Evolutionary conservation across 176 grass and related monocot genomes (phyloP).

Genomic region (Ensete glaucum): DNA sequence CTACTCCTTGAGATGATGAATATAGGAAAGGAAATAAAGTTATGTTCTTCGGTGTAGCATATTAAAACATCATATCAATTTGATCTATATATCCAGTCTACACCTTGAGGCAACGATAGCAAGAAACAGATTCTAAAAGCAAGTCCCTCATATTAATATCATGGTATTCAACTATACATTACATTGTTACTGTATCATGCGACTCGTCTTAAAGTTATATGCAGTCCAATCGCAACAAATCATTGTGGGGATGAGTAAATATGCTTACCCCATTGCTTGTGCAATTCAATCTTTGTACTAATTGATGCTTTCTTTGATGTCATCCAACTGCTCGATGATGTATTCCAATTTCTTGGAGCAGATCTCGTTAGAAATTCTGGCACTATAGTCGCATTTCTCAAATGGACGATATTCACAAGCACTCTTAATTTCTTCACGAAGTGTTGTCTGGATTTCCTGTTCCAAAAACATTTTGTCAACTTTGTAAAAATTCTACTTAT

Average conservation of each 20-base stretch:
- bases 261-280: neutral
- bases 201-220: neutral
- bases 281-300: constrained; percentile 22
- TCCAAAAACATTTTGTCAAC: constrained; percentile 4
- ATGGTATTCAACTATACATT: too few relatives aligned
- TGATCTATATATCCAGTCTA: neutral
- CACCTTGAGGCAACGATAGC: neutral
- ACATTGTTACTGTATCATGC: neutral
- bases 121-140: neutral
- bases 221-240: neutral
- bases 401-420: constrained; percentile 80
- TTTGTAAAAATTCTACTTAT: neutral
- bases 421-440: constrained; percentile 85
- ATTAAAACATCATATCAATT: neutral
- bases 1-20: neutral
- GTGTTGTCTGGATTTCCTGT: constrained; percentile 78
- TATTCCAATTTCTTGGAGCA: constrained; percentile 78
- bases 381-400: constrained; percentile 83
- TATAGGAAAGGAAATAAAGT: neutral
- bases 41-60: neutral
- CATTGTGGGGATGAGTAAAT: neutral
- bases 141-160: too few relatives aligned
- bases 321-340: constrained; percentile 63
- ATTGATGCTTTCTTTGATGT: constrained; percentile 57
- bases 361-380: constrained; percentile 90